A percentile compares a stretch with the other conserved stretches of the same genome.
Evolutionary conservation across 1,139 yeast species (phyloP).

Genomic region (Tardiomyces blankii): DNA sequence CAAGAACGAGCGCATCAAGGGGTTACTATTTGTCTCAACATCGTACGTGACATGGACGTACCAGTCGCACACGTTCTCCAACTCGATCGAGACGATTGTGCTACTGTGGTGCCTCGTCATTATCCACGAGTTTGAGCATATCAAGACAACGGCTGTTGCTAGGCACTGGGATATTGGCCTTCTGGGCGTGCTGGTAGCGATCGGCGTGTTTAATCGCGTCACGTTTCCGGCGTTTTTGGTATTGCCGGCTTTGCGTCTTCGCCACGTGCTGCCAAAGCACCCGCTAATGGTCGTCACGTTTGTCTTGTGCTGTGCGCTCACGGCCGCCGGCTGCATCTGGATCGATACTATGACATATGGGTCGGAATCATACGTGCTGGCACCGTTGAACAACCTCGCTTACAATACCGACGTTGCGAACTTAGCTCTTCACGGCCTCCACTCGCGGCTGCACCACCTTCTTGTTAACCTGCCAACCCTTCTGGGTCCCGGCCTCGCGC

Average conservation of each 20-base stretch:
- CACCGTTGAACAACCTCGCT: conserved; percentile 67
- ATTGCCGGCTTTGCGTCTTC: conserved; percentile 39
- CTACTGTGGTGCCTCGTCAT: conserved; percentile 44
- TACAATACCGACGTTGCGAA: conserved; percentile 57
- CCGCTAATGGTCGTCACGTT: conserved; percentile 15
- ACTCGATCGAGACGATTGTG: conserved; percentile 68
- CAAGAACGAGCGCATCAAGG: conserved; percentile 53
- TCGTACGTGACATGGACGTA: conserved; percentile 72
- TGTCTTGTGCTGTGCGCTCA: conserved; percentile 1
- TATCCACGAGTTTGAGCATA: conserved; percentile 23
- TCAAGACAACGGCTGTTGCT: conserved; percentile 13
- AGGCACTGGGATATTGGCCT: conserved; percentile 24
- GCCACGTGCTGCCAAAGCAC: conserved; percentile 17
- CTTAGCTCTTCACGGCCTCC: conserved; percentile 70
- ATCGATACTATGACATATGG: conserved; percentile 41
- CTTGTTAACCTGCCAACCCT: conserved; percentile 68
- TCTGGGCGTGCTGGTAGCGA: conserved; percentile 43
- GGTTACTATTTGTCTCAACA: conserved; percentile 55
- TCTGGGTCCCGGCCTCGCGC: conserved; percentile 61
- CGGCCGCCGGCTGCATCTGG: conserved; percentile 29
- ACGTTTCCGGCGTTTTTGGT: conserved; percentile 70
- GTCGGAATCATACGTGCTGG: conserved; percentile 33
- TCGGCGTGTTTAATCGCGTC: conserved; percentile 77
- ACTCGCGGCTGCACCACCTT: conserved; percentile 65
- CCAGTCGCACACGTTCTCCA: conserved; percentile 84